Evolutionary conservation across 352 stramenopile species (phyloP).

Genomic region (Salisapilia sapeloensis): DNA sequence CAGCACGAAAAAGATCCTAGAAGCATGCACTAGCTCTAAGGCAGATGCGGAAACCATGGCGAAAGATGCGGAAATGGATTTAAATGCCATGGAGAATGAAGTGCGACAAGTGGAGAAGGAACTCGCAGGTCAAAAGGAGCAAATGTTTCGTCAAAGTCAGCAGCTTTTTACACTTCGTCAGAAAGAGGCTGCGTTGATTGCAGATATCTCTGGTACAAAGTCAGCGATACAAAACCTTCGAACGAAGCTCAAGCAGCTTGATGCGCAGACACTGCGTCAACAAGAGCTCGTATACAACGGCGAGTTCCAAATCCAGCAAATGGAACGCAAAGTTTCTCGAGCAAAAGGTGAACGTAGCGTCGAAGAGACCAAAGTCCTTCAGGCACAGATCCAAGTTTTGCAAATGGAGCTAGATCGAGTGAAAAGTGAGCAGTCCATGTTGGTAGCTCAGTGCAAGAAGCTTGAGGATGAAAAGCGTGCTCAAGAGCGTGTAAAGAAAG

Average conservation of each 20-base stretch:
- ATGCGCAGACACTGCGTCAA: conserved; percentile 79
- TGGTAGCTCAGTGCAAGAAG: conserved; percentile 84
- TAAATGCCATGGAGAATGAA: conserved; percentile 45
- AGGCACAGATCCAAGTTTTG: conserved; percentile 81
- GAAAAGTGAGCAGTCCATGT: conserved; percentile 79
- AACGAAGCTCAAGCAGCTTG: conserved; percentile 84
- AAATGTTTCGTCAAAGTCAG: conserved; percentile 86
- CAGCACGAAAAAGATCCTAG: conserved; percentile 57
- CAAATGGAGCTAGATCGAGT: conserved; percentile 81
- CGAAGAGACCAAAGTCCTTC: conserved; percentile 87
- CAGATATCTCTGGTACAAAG: conserved; percentile 86
- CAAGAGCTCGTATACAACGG: conserved; percentile 92
- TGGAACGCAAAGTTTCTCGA: conserved; percentile 88
- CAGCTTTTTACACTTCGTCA: conserved; percentile 76
- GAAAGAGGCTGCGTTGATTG: conserved; percentile 77
- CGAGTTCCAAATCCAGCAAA: conserved; percentile 95
- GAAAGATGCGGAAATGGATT: conserved; percentile 71
- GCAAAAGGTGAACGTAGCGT: conserved; percentile 86
- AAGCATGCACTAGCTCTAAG: conserved; percentile 48
- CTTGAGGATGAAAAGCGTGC: conserved; percentile 82
- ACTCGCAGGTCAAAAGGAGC: conserved; percentile 78
- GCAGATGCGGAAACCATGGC: conserved; percentile 67
- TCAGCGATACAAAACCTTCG: conserved; percentile 75
- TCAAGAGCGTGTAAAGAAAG: conserved; percentile 59
- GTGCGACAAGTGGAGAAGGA: conserved; percentile 57